Conservation (phyloP, 352 stramenopile species). For the Globisporangium nodosum region DNA sequence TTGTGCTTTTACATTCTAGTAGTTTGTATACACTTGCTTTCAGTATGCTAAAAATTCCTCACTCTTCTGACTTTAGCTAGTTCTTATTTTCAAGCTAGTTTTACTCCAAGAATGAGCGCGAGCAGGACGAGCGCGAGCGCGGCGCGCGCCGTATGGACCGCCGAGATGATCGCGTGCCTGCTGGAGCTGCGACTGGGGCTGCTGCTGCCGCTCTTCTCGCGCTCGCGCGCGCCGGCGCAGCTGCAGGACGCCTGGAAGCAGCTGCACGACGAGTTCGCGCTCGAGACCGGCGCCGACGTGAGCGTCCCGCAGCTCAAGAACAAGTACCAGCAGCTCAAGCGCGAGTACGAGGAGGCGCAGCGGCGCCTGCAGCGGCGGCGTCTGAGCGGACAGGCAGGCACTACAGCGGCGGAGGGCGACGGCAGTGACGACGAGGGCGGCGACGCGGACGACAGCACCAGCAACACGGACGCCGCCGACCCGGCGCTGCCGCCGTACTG, state of each 20-base stretch:
- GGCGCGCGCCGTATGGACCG: constrained; percentile 5
- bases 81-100: no score
- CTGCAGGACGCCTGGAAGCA: constrained; percentile 11
- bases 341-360: constrained; percentile 9
- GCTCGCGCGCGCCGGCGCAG: constrained; percentile 1
- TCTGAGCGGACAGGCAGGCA: neutral
- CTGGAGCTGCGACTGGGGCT: constrained; percentile 7
- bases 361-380: neutral
- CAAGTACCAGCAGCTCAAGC: constrained; percentile 16
- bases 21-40: no score
- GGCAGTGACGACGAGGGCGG: neutral
- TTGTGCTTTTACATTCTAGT: neutral
- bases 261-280: constrained; percentile 10
- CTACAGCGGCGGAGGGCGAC: no score
- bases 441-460: neutral
- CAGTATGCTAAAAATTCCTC: no score
- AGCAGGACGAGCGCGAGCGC: neutral
- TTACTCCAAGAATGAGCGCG: neutral
- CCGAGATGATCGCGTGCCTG: constrained; percentile 6
- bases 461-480: neutral
- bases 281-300: constrained; percentile 6
- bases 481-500: constrained; percentile 5
- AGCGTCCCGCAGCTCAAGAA: constrained; percentile 11
- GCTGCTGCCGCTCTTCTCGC: constrained; percentile 8
- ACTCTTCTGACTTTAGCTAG: no score